These are phyloP conservation scores for Russula virescens DNA, from an alignment of 768 basidiomycete genomes.

Conservation along the genomic window DNA sequence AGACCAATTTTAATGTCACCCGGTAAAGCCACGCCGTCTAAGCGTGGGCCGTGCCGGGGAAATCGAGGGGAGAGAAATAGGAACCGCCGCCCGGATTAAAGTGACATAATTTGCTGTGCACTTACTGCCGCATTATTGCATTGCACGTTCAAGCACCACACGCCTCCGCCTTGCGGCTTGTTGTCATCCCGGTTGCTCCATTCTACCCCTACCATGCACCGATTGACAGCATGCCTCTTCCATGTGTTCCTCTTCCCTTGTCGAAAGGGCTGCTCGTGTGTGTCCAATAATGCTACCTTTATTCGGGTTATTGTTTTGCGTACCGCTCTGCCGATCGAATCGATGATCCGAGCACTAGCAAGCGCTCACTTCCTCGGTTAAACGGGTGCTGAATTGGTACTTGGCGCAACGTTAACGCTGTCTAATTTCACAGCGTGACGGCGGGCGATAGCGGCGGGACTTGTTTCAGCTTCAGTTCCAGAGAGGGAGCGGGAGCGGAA, in stretches of 20 bases:
- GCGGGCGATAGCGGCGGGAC: neutral
- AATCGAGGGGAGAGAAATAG: no score
- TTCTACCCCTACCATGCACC: neutral
- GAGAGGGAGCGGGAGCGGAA: neutral
- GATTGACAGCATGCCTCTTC: neutral
- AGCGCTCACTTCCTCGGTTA: neutral
- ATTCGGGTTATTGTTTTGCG: neutral
- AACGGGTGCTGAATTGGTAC: neutral
- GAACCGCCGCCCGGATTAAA: neutral
- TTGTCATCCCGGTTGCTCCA: neutral
- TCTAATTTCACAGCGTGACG: no score
- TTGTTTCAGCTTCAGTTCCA: constrained; percentile 2
- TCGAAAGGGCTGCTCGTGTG: no score
- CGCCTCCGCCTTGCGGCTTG: constrained; percentile 2
- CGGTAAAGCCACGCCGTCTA: constrained; percentile 8
- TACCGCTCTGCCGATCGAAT: neutral
- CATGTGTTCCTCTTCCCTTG: neutral
- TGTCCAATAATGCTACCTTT: neutral
- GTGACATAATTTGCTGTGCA: constrained; percentile 20
- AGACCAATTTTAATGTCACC: constrained; percentile 5
- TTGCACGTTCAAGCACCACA: neutral
- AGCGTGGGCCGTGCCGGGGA: constrained; percentile 17
- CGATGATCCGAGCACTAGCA: neutral
- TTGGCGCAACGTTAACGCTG: no score
- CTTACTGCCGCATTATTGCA: neutral